phyloP scores from a whole-genome alignment of 2,329 filamentous ascomycete species.

The Exophiala calicioides region DNA sequence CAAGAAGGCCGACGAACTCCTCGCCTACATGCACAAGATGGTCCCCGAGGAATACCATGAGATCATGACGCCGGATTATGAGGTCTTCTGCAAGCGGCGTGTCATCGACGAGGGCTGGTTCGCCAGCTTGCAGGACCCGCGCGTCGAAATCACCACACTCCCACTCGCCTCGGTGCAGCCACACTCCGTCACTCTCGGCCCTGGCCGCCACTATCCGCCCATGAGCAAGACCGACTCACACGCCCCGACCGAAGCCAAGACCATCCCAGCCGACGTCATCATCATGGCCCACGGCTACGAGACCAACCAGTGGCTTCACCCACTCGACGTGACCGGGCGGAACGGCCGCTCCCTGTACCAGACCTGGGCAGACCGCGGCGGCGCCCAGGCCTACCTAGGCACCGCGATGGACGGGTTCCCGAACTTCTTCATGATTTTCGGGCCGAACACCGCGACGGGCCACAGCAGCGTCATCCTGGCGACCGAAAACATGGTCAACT shows the following conservation, averaged over 20 bases:
- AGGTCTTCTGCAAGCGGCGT: conserved; percentile 64
- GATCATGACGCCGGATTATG: conserved; percentile 63
- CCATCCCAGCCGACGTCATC: conserved; percentile 60
- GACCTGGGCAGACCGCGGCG: conserved; percentile 61
- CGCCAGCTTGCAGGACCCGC: conserved; percentile 52
- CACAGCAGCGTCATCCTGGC: conserved; percentile 63
- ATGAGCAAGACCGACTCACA: conserved; percentile 26
- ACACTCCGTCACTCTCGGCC: conserved; percentile 53
- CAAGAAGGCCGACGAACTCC: conserved; percentile 44
- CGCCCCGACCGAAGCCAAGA: conserved; percentile 39
- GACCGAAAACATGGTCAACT: conserved; percentile 63
- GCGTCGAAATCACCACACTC: conserved; percentile 57
- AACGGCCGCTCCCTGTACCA: conserved; percentile 53
- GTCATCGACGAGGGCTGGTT: conserved; percentile 62
- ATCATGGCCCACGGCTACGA: conserved; percentile 64
- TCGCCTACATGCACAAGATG: conserved; percentile 49
- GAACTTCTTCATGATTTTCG: conserved; percentile 66
- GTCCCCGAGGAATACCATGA: conserved; percentile 63
- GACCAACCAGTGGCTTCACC: conserved; percentile 56
- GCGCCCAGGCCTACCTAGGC: conserved; percentile 62
- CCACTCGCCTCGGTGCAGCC: conserved; percentile 52
- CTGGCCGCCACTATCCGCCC: conserved; percentile 50
- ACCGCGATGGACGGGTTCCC: conserved; percentile 62
- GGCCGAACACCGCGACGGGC: conserved; percentile 63
- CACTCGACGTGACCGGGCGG: conserved; percentile 55